phyloP scores from a whole-genome alignment of 345 rosid genomes.

The Lumnitzera racemosa region DNA sequence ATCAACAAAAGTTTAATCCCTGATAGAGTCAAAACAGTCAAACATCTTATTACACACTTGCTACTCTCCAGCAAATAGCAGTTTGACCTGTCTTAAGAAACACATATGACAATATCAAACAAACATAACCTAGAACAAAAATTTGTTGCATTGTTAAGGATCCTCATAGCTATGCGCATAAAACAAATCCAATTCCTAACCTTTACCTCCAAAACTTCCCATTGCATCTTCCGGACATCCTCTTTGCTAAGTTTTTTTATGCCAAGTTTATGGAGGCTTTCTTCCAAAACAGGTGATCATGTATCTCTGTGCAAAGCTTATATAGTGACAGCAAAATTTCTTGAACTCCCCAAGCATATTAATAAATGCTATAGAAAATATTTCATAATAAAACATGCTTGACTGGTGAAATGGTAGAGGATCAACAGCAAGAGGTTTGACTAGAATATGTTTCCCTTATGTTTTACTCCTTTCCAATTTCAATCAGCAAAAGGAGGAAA shows the following conservation, averaged over 20 bases:
- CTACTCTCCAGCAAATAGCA: conserved; percentile 89
- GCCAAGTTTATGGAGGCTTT: conserved; percentile 83
- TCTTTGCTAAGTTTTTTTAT: conserved; percentile 95
- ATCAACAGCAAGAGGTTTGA: too few relatives aligned
- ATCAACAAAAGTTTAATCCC: conserved; percentile 90
- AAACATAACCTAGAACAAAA: background rate
- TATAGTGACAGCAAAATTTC: background rate
- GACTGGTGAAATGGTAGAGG: too few relatives aligned
- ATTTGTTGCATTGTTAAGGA: background rate
- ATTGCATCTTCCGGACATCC: conserved; percentile 94
- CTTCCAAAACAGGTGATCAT: conserved; percentile 72
- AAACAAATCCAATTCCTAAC: conserved; percentile 97
- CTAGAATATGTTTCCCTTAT: too few relatives aligned
- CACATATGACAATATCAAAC: background rate
- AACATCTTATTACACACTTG: conserved; percentile 89
- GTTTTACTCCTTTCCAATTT: too few relatives aligned
- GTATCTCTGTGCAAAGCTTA: conserved; percentile 46
- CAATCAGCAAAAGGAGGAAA: too few relatives aligned
- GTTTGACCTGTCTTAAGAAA: conserved; percentile 62
- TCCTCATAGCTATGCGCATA: conserved; percentile 95
- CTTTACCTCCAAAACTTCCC: conserved; percentile 98
- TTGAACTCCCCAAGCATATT: background rate
- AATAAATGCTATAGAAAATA: background rate
- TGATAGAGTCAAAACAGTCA: conserved; percentile 72
- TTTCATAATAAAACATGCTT: background rate